phyloP scores from a whole-genome alignment of 331 rosid species.

The Malus hybrid region DNA sequence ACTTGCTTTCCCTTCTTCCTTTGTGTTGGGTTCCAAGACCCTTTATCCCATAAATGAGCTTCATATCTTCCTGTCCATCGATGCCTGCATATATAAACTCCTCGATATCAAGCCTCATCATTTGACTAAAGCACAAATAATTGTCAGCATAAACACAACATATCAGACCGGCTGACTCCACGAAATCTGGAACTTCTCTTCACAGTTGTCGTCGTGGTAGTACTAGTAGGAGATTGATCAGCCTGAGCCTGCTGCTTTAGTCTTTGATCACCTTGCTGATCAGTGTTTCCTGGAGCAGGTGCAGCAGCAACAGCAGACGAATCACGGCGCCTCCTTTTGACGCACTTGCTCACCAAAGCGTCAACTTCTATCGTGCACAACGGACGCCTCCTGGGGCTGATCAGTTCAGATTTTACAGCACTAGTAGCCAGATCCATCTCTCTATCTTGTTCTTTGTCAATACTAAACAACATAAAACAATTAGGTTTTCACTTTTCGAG shows the following conservation, averaged over 20 bases:
- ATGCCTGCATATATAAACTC: constrained; percentile 27
- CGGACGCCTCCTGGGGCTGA: constrained; percentile 14
- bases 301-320: neutral
- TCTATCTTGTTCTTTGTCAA: neutral
- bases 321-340: constrained; percentile 40
- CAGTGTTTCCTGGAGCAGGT: constrained; percentile 15
- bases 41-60: constrained; percentile 82
- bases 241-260: constrained; percentile 18
- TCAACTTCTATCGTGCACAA: constrained; percentile 30
- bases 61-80: constrained; percentile 74
- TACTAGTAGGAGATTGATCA: constrained; percentile 14
- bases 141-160: neutral
- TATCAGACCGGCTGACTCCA: constrained; percentile 52
- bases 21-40: constrained; percentile 78
- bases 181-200: constrained; percentile 70
- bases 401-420: constrained; percentile 35
- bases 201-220: constrained; percentile 30
- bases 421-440: constrained; percentile 28
- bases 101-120: neutral
- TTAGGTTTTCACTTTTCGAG: neutral
- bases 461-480: constrained; percentile 7
- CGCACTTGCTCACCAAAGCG: constrained; percentile 19
- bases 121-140: neutral
- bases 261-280: constrained; percentile 9
- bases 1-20: constrained; percentile 83